Percentiles rank a stretch among this genome's conserved stretches.
phyloP scores from a whole-genome alignment of 176 grass and related monocot species.

The Otatea glauca region DNA sequence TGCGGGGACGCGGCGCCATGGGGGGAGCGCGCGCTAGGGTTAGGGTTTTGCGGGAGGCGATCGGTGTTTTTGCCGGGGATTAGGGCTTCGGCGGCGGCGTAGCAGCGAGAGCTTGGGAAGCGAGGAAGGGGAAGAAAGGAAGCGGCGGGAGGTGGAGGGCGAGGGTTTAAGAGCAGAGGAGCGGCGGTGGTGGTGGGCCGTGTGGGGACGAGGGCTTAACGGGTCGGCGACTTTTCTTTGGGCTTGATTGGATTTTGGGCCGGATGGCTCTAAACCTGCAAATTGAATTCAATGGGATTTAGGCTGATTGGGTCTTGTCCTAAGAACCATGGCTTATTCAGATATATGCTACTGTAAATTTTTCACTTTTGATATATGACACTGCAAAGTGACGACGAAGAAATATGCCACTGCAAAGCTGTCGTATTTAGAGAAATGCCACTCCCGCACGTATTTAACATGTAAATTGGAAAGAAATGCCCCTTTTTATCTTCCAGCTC shows the following conservation, averaged over 20 bases:
- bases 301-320: too few relatives aligned
- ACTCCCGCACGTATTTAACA: too few relatives aligned
- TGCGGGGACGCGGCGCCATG: constrained; percentile 54
- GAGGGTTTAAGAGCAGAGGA: constrained; percentile 43
- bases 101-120: neutral
- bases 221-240: neutral
- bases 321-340: too few relatives aligned
- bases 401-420: too few relatives aligned
- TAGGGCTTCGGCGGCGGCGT: neutral
- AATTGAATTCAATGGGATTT: neutral
- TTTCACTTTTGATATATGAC: too few relatives aligned
- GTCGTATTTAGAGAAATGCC: too few relatives aligned
- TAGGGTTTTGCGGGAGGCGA: neutral
- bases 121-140: neutral
- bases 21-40: neutral
- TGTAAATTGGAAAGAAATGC: too few relatives aligned
- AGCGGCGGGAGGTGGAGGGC: constrained; percentile 22
- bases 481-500: too few relatives aligned
- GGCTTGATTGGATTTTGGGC: neutral
- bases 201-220: neutral
- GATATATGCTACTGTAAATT: too few relatives aligned
- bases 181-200: neutral
- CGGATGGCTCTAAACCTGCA: neutral
- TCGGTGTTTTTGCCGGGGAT: neutral
- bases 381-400: too few relatives aligned